Percentiles rank a stretch among this genome's conserved stretches.
Evolutionary conservation across 352 stramenopile species (phyloP).

Genomic region (Pseudoperonospora humuli): DNA sequence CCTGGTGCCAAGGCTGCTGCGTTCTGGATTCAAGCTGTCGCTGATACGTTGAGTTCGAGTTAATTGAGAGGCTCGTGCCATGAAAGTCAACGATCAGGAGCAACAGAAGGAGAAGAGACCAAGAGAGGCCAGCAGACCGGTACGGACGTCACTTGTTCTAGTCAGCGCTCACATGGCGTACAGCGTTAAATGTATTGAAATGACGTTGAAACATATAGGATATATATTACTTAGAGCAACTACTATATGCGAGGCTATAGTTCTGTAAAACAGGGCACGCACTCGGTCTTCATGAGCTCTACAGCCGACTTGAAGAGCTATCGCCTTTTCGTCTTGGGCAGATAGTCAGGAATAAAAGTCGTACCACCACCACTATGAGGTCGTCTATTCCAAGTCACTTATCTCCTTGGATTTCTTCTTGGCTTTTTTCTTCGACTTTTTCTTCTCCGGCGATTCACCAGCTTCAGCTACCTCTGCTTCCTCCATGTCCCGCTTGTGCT

Average conservation of each 20-base stretch:
- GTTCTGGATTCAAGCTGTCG: conserved; percentile 78
- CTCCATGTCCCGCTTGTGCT: conserved; percentile 70
- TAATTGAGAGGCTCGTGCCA: conserved; percentile 8
- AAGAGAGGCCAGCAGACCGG: too few species aligned
- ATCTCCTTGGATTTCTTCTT: conserved; percentile 75
- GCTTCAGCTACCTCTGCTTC: conserved; percentile 30
- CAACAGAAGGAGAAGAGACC: too few species aligned
- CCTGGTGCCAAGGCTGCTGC: conserved; percentile 91
- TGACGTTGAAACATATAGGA: conserved; percentile 12
- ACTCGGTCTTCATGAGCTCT: conserved; percentile 10
- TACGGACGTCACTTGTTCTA: too few species aligned
- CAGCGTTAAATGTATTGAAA: not conserved
- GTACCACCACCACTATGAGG: conserved; percentile 4
- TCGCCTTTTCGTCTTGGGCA: conserved; percentile 20
- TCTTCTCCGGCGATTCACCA: conserved; percentile 75
- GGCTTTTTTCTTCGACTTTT: conserved; percentile 80
- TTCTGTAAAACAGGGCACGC: conserved; percentile 7
- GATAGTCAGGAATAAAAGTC: conserved; percentile 24
- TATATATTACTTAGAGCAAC: conserved; percentile 28
- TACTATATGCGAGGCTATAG: conserved; percentile 4
- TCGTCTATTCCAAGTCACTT: conserved; percentile 65
- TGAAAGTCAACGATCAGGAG: too few species aligned
- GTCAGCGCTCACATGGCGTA: too few species aligned
- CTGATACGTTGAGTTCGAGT: conserved; percentile 33
- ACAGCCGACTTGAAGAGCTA: conserved; percentile 6